A percentile compares a stretch with the other conserved stretches of the same genome.
phyloP scores from a whole-genome alignment of 371 early-diverging fungal species.

The Actinomortierella wolfii region DNA sequence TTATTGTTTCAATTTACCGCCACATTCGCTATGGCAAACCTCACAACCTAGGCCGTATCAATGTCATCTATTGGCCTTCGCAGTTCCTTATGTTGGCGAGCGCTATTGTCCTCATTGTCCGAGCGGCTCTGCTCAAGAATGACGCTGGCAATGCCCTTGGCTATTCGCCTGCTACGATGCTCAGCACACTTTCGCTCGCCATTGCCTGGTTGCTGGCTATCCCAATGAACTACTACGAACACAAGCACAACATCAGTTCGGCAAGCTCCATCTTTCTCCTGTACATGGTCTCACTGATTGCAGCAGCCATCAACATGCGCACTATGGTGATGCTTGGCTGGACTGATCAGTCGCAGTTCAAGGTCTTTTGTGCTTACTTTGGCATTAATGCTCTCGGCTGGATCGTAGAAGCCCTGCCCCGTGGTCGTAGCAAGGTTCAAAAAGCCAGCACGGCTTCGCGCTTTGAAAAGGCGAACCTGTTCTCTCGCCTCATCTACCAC shows the following conservation, averaged over 20 bases:
- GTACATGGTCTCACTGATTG: conserved; percentile 20
- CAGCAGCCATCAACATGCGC: conserved; percentile 37
- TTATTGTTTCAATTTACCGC: no score
- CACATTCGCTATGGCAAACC: conserved; percentile 15
- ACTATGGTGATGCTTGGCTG: conserved; percentile 23
- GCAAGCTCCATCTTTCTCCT: conserved; percentile 23
- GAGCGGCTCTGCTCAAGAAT: conserved; percentile 24
- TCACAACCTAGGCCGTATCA: conserved; percentile 27
- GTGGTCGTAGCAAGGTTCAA: conserved; percentile 33
- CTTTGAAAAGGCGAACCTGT: conserved; percentile 35
- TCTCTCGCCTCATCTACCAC: conserved; percentile 24
- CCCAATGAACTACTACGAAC: conserved; percentile 26
- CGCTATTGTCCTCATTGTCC: conserved; percentile 25
- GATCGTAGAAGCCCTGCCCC: conserved; percentile 32
- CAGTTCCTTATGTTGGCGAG: conserved; percentile 39
- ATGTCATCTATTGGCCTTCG: conserved; percentile 37
- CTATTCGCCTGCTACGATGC: conserved; percentile 36
- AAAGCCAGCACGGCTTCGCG: conserved; percentile 17
- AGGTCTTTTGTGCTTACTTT: conserved; percentile 27
- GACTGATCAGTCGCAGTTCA: conserved; percentile 23
- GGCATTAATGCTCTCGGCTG: conserved; percentile 27
- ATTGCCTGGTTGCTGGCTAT: conserved; percentile 30
- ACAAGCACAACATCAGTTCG: conserved; percentile 25
- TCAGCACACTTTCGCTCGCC: conserved; percentile 26
- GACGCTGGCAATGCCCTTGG: background rate